These are phyloP conservation scores for Nakazawaea siamensis DNA, from an alignment of 805 yeast genomes.

Conservation along the genomic window DNA sequence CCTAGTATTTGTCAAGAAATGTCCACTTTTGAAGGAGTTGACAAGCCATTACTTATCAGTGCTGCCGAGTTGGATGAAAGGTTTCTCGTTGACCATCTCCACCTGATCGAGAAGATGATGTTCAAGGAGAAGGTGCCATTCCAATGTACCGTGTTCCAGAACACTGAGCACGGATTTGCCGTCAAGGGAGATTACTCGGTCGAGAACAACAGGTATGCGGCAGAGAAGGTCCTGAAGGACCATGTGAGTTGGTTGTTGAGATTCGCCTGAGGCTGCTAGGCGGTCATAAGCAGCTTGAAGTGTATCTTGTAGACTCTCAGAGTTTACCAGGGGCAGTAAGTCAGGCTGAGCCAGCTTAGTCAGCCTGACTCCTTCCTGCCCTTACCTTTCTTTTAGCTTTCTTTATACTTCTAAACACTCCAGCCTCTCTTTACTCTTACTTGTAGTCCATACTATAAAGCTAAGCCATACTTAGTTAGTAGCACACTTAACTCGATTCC, in stretches of 20 bases:
- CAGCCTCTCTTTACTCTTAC: too few relatives aligned
- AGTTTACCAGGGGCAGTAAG: too few relatives aligned
- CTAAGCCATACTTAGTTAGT: too few relatives aligned
- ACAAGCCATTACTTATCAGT: conserved; percentile 53
- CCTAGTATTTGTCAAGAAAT: conserved; percentile 70
- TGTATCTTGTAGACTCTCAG: too few relatives aligned
- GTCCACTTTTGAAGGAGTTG: conserved; percentile 38
- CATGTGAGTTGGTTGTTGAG: conserved; percentile 27
- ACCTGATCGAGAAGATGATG: conserved; percentile 50
- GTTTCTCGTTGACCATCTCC: conserved; percentile 60
- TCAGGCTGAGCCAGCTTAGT: too few relatives aligned
- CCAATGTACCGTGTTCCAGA: conserved; percentile 53
- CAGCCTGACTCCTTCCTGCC: conserved; percentile 34
- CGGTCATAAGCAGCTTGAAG: too few relatives aligned
- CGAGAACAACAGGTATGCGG: conserved; percentile 52
- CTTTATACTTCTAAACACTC: not conserved
- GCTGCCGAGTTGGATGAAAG: conserved; percentile 68
- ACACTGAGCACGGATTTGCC: conserved; percentile 71
- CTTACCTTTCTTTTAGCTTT: conserved; percentile 34
- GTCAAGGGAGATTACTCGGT: conserved; percentile 62
- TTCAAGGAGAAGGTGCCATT: conserved; percentile 44
- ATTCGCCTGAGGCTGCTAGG: too few relatives aligned
- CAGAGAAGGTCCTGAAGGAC: conserved; percentile 51
- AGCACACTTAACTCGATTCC: too few relatives aligned
- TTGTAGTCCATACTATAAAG: too few relatives aligned